Base-by-base conservation (phyloP, 768 basidiomycete genomes). In the Mycena latifolia region DNA sequence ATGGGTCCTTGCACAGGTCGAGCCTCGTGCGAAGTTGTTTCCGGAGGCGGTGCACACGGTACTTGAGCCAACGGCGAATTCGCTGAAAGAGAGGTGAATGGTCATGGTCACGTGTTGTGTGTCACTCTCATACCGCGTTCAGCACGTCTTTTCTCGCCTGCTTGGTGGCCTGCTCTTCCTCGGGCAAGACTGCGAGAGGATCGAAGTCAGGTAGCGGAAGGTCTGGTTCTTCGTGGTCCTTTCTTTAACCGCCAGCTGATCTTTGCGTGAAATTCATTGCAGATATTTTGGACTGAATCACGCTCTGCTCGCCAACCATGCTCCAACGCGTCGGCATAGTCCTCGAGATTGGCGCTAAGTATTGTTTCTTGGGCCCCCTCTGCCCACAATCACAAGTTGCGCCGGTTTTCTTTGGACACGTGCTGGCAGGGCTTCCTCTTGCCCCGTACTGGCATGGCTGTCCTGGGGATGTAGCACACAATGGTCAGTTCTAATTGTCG, bases 61-160 rank as follows among this genome's bases (percentile, higher is more conserved):
- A 62, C 11, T 48, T 48, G 20, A 39, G 50, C 61, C 61, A 62
- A 14, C 61, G 61, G 1, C 52, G 61, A 31, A 62, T 62, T 4
- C 61, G 61, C 61, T 62, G n/a, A 17, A 22, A 50, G 2, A 29
- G 25, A 45, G n/a, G 43, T 45, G 3, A 45, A 22, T n/a, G n/a
- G 47, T 48, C 47, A 48, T n/a, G 47, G 22, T 35, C 31, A 35
- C 20, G 20, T 25, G 8, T 6, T 6, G 33, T 35, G 33, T 6
- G 54, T 41, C 37, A 33, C 54, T 20, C 15, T 18, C 61, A 31
- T 24, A 61, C 61, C 4, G 10, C 29, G 22, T 45, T 9, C 11
- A 55, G 53, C 27, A 35, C 22, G 4, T 5, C 24, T 29, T 48
- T 63, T 7, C 45, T 11, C 15, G 2, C 24, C 10, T 12, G 22